Percentiles rank a stretch among this genome's conserved stretches.
Conservation (phyloP, 768 basidiomycete genomes). For the Termitomyces sp. region DNA sequence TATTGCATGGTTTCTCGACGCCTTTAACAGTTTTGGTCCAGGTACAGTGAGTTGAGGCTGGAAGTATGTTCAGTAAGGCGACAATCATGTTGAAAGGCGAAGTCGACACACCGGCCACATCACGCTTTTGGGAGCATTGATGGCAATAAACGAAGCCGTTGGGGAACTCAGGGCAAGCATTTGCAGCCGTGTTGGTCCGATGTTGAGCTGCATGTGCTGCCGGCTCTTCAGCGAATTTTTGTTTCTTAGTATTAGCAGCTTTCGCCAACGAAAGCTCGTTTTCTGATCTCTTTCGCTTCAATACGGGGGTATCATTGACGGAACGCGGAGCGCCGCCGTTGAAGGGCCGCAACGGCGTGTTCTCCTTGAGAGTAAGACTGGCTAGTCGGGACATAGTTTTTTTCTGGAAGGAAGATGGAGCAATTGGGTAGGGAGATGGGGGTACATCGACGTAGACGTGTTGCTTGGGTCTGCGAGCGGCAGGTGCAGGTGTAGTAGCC, state of each 20-base stretch:
- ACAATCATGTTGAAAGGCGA: conserved; percentile 5
- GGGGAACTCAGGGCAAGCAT: conserved; percentile 32
- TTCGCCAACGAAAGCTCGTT: conserved; percentile 23
- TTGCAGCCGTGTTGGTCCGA: conserved; percentile 10
- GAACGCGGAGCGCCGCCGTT: conserved; percentile 21
- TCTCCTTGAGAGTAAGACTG: conserved; percentile 43
- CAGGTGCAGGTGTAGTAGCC: conserved; percentile 25
- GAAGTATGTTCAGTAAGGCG: not conserved
- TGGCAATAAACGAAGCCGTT: conserved; percentile 61
- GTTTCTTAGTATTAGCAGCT: conserved; percentile 31
- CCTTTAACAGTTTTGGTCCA: conserved; percentile 14
- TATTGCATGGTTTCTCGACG: conserved; percentile 44
- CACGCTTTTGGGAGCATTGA: conserved; percentile 68
- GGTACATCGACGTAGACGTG: conserved; percentile 64
- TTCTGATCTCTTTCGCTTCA: conserved; percentile 53
- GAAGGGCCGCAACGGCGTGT: conserved; percentile 33
- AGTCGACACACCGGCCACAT: conserved; percentile 40
- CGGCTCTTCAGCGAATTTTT: conserved; percentile 22
- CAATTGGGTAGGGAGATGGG: conserved; percentile 38
- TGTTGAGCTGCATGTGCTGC: conserved; percentile 17
- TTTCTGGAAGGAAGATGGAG: conserved; percentile 12
- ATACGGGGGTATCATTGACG: conserved; percentile 19
- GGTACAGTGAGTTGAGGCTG: conserved; percentile 36
- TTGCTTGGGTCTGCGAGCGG: conserved; percentile 31
- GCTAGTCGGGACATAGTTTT: conserved; percentile 6